A percentile compares a stretch with the other conserved stretches of the same genome.
These are phyloP conservation scores for Tothia fuscella DNA, from an alignment of 2,329 filamentous ascomycete species.

Conservation along the genomic window DNA sequence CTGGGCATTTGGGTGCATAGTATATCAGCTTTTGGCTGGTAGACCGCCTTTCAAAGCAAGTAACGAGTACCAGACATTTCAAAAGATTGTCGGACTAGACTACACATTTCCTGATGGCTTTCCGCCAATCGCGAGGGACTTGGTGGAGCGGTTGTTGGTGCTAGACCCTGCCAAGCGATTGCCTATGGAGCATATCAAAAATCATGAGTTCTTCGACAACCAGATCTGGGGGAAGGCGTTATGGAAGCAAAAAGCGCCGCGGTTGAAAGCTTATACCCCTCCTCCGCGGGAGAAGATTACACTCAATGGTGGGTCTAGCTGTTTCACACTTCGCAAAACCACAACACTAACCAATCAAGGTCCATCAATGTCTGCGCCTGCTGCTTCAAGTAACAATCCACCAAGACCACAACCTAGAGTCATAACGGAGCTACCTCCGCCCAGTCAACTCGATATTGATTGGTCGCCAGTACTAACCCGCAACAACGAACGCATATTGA, in stretches of 20 bases:
- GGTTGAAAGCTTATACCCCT: conserved; percentile 72
- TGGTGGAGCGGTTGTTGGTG: conserved; percentile 83
- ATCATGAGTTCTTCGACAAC: conserved; percentile 88
- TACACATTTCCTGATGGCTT: conserved; percentile 90
- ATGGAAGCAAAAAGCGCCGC: conserved; percentile 83
- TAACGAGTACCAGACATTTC: conserved; percentile 94
- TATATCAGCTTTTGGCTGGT: conserved; percentile 93
- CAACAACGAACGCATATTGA: conserved; percentile 86
- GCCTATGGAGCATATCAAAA: conserved; percentile 92
- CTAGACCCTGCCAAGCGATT: conserved; percentile 74
- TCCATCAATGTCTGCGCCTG: conserved; percentile 10
- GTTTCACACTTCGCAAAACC: conserved; percentile 15
- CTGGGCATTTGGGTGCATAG: conserved; percentile 97
- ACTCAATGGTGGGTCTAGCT: conserved; percentile 28
- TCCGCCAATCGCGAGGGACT: conserved; percentile 70
- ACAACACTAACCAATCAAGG: conserved; percentile 14
- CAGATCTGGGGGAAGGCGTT: conserved; percentile 70
- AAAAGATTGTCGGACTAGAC: conserved; percentile 91
- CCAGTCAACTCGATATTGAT: conserved; percentile 92
- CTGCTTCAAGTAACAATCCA: conserved; percentile 14
- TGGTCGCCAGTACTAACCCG: conserved; percentile 93
- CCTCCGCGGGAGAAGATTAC: conserved; percentile 56
- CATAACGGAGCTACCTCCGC: conserved; percentile 92
- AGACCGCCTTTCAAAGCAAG: conserved; percentile 90
- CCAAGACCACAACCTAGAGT: conserved; percentile 58